Evolutionary conservation across 805 yeast species (phyloP), one percentile per base, ranked within the genome.

Genomic region (Sugiyamaella smithiae): DNA sequence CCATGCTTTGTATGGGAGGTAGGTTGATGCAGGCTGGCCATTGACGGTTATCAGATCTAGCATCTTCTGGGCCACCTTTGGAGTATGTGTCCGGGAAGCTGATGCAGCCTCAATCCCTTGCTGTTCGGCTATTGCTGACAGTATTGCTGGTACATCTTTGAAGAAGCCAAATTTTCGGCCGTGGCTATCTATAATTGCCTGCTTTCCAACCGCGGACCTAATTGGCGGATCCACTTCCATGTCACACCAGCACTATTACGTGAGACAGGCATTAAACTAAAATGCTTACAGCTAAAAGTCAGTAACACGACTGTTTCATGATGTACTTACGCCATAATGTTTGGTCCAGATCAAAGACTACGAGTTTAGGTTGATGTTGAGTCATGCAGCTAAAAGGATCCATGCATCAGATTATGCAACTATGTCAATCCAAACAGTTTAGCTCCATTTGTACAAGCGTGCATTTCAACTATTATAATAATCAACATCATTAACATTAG

Each of bases 1-100:
- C 66, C 67, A 64, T 22, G 41, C 56, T 20, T 43, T 44, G 17
- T 55, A 51, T 53, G 78, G 81, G 54, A 88, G 82, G 43, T 69
- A 71, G 9, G 69, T 58, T 14, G 70, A 64, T n/a, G 81, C 71
- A 0, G 84, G 81, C 38, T 67, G 69, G n/a, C 72, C 76, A 37
- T 75, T 75, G 1, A 88, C 66, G 31, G 74, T 71, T 29, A 85
- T 71, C 49, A 74, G 63, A 6, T 73, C 69, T 45, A 88, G 66
- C 60, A 88, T 65, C 46, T 80, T 77, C 54, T 72, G 72, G 1
- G 96, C 96, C n/a, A 84, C 52, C n/a, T 76, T 71, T 0, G 96
- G 95, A 1, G 88, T 78, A 52, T 79, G 78, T 0, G 97, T 88
- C 56, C 96, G 71, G 22, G 91, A 83, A 0, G 96, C 96, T 3